Base-by-base conservation (phyloP, 768 basidiomycete species). In the Pleurotus citrinopileatus region DNA sequence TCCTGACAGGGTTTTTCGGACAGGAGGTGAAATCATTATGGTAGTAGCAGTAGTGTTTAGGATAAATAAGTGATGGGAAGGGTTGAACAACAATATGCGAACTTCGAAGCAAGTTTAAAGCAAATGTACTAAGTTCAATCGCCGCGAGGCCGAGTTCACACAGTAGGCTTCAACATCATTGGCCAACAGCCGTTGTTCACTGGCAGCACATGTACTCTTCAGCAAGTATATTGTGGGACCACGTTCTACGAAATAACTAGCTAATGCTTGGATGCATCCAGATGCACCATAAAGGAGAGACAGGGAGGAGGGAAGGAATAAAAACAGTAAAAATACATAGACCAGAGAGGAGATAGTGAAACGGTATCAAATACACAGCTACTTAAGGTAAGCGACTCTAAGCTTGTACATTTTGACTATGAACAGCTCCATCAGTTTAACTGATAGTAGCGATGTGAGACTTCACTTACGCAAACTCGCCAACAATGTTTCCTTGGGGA, bases 401-500 rank as follows among this genome's bases (percentile, higher is more conserved):
- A 57, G 56, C 71, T 65, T 78, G 75, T 8, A 78, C 76, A 59
- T 80, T 78, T 67, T 73, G 58, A 42, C 78, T 80, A 57, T 22
- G 34, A 57, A 52, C 37, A 20, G n/a, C 27, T 32, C 34, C 38
- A 45, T 9, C 45, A 34, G 23, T 29, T 36, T 19, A 8, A 36
- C 28, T 3, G 42, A n/a, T n/a, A 27, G 23, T 15, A 25, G 45
- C 17, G 36, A 28, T 36, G 15, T 23, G 17, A 17, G 17, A 52
- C n/a, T 25, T 28, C 10, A 78, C 84, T 60, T 67, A 86, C 85
- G 66, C 65, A 59, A 86, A 88, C 52, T 78, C 59, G 27, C 85
- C 85, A 19, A 75, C 73, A 59, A 89, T 72, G 66, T 89, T 89
- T 42, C 87, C 87, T 38, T 76, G 72, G 9, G 76, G 73, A 27